Percentiles rank a stretch among this genome's conserved stretches.
Conservation (phyloP, 179 eudicot genomes). For the Nepenthes alata region DNA sequence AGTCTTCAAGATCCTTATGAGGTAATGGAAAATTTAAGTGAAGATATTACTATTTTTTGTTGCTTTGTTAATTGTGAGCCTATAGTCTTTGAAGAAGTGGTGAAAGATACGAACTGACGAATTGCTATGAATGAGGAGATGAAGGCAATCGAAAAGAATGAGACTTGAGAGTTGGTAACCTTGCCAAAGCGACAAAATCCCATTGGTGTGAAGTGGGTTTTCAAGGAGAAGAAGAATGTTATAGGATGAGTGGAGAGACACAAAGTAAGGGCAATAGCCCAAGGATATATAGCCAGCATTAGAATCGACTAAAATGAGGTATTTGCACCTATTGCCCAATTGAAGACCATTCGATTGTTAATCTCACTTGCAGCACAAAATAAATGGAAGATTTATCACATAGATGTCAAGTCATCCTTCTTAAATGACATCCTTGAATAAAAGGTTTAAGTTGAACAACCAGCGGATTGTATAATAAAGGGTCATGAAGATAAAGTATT, state of each 20-base stretch:
- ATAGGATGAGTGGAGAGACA: background rate
- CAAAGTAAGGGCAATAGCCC: background rate
- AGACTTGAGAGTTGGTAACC: background rate
- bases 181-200: background rate
- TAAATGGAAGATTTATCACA: background rate
- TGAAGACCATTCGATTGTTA: background rate
- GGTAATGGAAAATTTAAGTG: background rate
- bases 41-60: background rate
- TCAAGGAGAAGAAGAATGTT: background rate
- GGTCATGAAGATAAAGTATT: slow-evolving; percentile 2
- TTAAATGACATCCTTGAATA: background rate
- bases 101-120: background rate
- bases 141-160: background rate
- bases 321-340: background rate
- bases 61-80: background rate
- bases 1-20: background rate
- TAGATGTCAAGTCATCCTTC: background rate
- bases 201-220: slow-evolving; percentile 1
- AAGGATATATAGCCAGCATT: background rate
- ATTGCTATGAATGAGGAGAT: background rate
- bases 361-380: background rate
- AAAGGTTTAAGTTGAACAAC: background rate
- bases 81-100: background rate
- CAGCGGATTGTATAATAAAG: background rate
- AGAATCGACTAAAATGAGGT: background rate